Evolutionary conservation across 2,329 filamentous ascomycete genomes (phyloP).

Genomic region (Hymenoscyphus repandus): DNA sequence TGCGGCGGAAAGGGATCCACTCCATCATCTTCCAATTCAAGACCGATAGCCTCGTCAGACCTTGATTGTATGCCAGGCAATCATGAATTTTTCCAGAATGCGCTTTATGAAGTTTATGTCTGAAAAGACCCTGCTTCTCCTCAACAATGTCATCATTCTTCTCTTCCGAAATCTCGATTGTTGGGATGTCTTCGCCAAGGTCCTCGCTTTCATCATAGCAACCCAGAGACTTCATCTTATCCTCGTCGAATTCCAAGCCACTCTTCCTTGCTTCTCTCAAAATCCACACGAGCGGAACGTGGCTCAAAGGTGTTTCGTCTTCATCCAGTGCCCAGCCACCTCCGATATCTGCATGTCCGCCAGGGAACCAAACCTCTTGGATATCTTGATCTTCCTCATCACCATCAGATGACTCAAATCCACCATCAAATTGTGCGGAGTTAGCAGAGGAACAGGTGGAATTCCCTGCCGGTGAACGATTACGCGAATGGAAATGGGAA

Average conservation of each 20-base stretch:
- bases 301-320: constrained; percentile 34
- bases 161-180: constrained; percentile 19
- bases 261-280: constrained; percentile 50
- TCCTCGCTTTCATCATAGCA: constrained; percentile 35
- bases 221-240: constrained; percentile 36
- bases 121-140: background rate
- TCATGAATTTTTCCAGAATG: constrained; percentile 37
- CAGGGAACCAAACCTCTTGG: constrained; percentile 55
- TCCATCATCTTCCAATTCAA: constrained; percentile 58
- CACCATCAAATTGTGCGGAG: background rate
- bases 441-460: background rate
- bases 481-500: constrained; percentile 31
- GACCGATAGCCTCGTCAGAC: constrained; percentile 37
- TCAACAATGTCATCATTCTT: background rate
- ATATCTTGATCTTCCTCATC: constrained; percentile 47
- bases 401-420: constrained; percentile 6
- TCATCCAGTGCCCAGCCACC: constrained; percentile 46
- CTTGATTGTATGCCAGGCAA: constrained; percentile 41
- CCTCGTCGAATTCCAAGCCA: constrained; percentile 49
- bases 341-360: constrained; percentile 55
- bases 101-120: background rate
- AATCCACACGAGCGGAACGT: constrained; percentile 48
- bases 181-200: constrained; percentile 5
- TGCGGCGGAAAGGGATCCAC: constrained; percentile 55
- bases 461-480: background rate